Base-by-base conservation (phyloP, 1,284 basidiomycete species). In the Singerocomus inundabilis region DNA sequence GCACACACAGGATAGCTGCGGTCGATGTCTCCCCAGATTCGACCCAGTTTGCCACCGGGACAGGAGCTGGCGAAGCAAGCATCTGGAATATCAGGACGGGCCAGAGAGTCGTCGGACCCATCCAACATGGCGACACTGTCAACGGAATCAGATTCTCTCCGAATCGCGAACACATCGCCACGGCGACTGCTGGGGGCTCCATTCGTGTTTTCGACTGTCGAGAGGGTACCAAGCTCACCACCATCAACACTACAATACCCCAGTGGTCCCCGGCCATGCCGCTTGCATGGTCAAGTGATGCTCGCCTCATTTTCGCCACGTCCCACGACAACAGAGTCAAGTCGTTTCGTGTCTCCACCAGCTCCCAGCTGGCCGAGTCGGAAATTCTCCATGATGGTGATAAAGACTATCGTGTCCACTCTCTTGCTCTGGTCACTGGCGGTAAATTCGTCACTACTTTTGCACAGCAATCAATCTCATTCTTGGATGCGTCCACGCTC, bases 281-380 rank as follows among this genome's bases (percentile, higher is more conserved):
- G 1, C 33, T 51, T 13, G 39, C 49, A 1, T 51, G 49, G 49
- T 51, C 49, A 8, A 28, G 24, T 2, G 16, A 37, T 4, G 15
- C 29, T 3, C 8, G 16, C 8, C 29, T 6, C 3, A 46, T 51
- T 15, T 32, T 36, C 3, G n/a, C n/a, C 1, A 13, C 25, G 7
- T 46, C 39, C 1, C 8, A 25, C 0, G 11, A 36, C 15, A 16
- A 4, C 1, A 52, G 12, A 16, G 16, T 51, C 33, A 25, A 5
- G 5, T 52, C 31, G 15, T 51, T 52, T 3, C 8, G 46, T 26
- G 8, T 5, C 2, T 46, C 40, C 6, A 46, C 33, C 0, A 18
- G 49, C 16, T 37, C 29, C 9, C 49, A 31, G 24, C 25, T 46
- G 7, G 32, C 25, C 1, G 40, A 52, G 36, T 51, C 49, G 5